Base-by-base conservation (phyloP, 495 filamentous ascomycete genomes). In the Hypoxylon subgilvum region DNA sequence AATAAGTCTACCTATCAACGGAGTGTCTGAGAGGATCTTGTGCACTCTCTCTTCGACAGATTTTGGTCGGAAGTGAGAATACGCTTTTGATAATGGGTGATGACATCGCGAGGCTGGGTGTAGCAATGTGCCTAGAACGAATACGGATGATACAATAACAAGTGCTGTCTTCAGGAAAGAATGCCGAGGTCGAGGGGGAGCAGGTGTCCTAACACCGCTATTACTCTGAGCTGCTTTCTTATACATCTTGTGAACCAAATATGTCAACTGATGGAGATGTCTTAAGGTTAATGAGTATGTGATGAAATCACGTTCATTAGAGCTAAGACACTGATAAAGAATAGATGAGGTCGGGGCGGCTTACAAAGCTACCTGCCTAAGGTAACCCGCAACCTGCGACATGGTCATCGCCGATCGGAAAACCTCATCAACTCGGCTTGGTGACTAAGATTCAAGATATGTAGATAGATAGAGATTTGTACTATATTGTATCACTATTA, bases 1-100 rank as follows among this genome's bases (percentile, higher is more conserved):
- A 4, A 4, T 38, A n/a, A 12, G 52, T 69, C 51, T 74, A 91
- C 88, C 90, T 71, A 96, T 93, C 54, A 96, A 72, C 9, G 91
- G 92, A 3, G 87, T 90, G n/a, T 83, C 71, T 7, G 71, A 75
- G 16, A 96, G 73, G 42, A 96, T 90, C 40, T 75, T 79, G 9
- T 83, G 75, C 6, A 89, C 92, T 45, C 91, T 78, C 28, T 88
- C 69, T 19, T 88, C 83, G 28, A 90, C 74, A 10, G 74, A 80
- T 13, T 65, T 57, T 2, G 72, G 68, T 8, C 28, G 34, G 8
- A 72, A 56, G 27, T 40, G 45, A 18, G 45, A 58, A 50, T 52
- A 62, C 13, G 63, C 36, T 13, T 49, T 63, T 17, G 56, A 47
- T 19, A 65, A 36, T 2, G 47, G 46, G 35, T 41, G 63, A 51